Base-by-base conservation (phyloP, 179 eudicot genomes). In the Silene noctiflora region DNA sequence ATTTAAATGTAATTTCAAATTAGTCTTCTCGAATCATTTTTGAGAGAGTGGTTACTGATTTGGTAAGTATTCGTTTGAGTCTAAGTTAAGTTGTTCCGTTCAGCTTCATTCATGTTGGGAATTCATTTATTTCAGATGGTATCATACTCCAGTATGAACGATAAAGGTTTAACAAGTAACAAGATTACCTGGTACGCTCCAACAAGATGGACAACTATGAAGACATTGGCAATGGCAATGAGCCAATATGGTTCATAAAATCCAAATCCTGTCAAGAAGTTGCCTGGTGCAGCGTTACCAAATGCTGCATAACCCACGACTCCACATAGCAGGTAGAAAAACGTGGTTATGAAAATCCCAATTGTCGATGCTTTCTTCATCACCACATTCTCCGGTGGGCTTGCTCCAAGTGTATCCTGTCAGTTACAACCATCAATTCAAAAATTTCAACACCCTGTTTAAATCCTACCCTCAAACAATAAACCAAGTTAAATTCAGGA, bases 231-330 rank as follows among this genome's bases (percentile, higher is more conserved):
- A 2, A 85, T 13, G 63, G 87, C 87, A 46, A 91, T 60, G 29
- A 91, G 90, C 96, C 96, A 91, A 73, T 77, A 91, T 5, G 93
- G 93, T 19, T 91, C 90, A 33, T 81, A 89, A 77, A 86, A 86
- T 5, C 96, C 93, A n/a, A 89, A 87, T 21, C 93, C 96, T 22
- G 96, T 87, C 25, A 91, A 80, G 39, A 87, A 84, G 79, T 91
- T 87, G n/a, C 93, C 93, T 0, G 93, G 87, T 3, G 91, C 90
- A 8, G 76, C 74, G 69, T 87, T 85, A 4, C 96, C 96, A 75
- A 89, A 89, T 1, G 92, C 93, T 0, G 91, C 93, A 67, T 91
- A 91, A 11, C 96, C 96, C 62, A 87, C 3, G 1, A 85, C 17
- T 3, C 90, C 93, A 73, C 93, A 89, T 19, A 80, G 11, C 81